A percentile compares a stretch with the other conserved stretches of the same genome.
These are phyloP conservation scores for Monosporascus sp. DNA, from an alignment of 2,329 filamentous ascomycete genomes.

Conservation along the genomic window DNA sequence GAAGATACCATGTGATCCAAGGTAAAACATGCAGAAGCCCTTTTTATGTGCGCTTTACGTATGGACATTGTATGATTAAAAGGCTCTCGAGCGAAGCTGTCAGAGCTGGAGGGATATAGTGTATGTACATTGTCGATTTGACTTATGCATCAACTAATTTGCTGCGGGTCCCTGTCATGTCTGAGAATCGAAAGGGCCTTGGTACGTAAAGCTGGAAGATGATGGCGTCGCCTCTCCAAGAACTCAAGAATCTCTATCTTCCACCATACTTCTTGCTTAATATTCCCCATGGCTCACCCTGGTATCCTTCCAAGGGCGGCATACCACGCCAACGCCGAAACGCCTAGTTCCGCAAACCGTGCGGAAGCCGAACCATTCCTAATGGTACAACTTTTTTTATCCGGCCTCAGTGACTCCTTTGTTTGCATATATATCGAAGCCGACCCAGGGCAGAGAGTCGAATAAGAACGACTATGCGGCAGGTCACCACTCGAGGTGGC, in stretches of 20 bases:
- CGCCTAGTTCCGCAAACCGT: background rate
- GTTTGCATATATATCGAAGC: constrained; percentile 21
- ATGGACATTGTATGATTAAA: too few relatives aligned
- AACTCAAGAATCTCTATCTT: background rate
- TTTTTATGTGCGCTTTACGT: too few relatives aligned
- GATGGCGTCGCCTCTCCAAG: too few relatives aligned
- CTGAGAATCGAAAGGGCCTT: too few relatives aligned
- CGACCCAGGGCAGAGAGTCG: constrained; percentile 7
- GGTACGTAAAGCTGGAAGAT: too few relatives aligned
- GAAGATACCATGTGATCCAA: too few relatives aligned
- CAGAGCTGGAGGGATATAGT: background rate
- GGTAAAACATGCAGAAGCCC: too few relatives aligned
- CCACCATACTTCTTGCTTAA: too few relatives aligned
- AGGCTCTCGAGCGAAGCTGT: too few relatives aligned
- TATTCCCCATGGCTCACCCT: background rate
- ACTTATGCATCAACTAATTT: background rate
- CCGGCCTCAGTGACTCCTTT: constrained; percentile 7
- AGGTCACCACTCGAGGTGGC: constrained; percentile 8
- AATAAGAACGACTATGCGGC: constrained; percentile 10
- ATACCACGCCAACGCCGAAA: background rate
- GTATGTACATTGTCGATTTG: background rate
- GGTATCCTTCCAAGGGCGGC: background rate
- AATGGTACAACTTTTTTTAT: constrained; percentile 13
- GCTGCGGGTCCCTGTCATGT: background rate
- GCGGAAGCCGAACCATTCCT: constrained; percentile 2